phyloP scores from a whole-genome alignment of 331 rosid species.

The Rosa hybrid region DNA sequence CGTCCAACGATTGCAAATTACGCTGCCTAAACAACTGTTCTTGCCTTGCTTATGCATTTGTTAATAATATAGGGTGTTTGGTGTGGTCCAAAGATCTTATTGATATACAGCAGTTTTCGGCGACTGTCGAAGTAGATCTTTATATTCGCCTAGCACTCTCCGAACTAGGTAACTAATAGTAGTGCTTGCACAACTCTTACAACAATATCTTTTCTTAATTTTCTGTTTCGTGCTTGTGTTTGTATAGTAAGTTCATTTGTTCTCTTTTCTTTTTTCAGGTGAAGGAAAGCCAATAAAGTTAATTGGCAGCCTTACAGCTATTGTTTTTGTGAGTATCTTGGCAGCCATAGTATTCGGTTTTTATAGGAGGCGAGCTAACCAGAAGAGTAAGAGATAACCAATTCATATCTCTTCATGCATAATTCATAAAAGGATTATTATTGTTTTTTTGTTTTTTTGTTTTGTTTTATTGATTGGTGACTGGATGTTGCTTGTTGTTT shows the following conservation, averaged over 20 bases:
- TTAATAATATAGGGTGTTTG: slow-evolving; percentile 23
- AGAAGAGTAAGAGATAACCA: slow-evolving; percentile 12
- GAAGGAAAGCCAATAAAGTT: slow-evolving; percentile 15
- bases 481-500: not conserved
- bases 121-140: slow-evolving; percentile 9
- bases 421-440: not conserved
- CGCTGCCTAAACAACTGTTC: slow-evolving; percentile 19
- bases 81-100: slow-evolving; percentile 27
- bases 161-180: slow-evolving; percentile 10
- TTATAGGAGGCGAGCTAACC: slow-evolving; percentile 3
- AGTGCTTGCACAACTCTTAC: not conserved
- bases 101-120: slow-evolving; percentile 21
- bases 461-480: not conserved
- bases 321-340: not conserved
- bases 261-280: not conserved
- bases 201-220: not conserved
- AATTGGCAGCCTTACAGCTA: slow-evolving; percentile 5
- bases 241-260: not conserved
- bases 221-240: not conserved
- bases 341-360: not conserved
- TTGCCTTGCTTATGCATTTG: slow-evolving; percentile 23
- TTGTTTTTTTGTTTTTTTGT: not conserved
- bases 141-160: slow-evolving; percentile 22
- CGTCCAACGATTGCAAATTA: slow-evolving; percentile 3
- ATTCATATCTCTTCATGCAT: not conserved